A percentile compares a stretch with the other conserved stretches of the same genome.
Conservation (phyloP, 2,329 filamentous ascomycete species). For the Penicillium janthinellum region DNA sequence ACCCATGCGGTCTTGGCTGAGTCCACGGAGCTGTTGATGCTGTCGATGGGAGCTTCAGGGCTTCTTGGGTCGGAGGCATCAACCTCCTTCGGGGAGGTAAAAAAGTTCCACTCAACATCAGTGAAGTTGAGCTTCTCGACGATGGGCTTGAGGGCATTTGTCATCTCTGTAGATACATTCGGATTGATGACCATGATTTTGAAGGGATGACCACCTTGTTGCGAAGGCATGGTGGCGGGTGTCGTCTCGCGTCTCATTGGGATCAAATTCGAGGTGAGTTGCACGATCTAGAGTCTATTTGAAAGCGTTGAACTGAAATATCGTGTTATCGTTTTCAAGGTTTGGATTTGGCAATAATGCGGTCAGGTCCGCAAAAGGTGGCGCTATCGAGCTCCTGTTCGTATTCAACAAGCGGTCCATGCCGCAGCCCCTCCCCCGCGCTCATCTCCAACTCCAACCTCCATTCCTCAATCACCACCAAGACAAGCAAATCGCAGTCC, state of each 20-base stretch:
- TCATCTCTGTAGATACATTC: conserved; percentile 50
- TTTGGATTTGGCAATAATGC: conserved; percentile 3
- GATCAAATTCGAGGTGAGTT: neutral
- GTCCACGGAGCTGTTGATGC: conserved; percentile 76
- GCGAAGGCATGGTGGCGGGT: conserved; percentile 17
- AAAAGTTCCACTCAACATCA: conserved; percentile 44
- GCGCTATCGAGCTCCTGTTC: conserved; percentile 6
- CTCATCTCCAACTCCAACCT: neutral
- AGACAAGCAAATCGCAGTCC: neutral
- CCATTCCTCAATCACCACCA: neutral
- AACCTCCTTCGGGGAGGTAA: conserved; percentile 39
- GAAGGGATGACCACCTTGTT: conserved; percentile 20
- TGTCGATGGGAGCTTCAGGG: conserved; percentile 58
- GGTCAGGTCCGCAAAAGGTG: conserved; percentile 12
- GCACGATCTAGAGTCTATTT: neutral
- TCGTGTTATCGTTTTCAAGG: neutral
- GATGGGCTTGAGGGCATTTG: conserved; percentile 45
- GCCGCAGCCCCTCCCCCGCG: conserved; percentile 24
- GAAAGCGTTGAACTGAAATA: neutral
- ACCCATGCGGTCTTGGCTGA: conserved; percentile 64
- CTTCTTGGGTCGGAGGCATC: conserved; percentile 34
- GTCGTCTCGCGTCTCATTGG: neutral
- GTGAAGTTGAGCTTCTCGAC: conserved; percentile 39
- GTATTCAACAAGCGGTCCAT: conserved; percentile 21
- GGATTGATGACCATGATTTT: conserved; percentile 49